These are phyloP conservation scores for Fomitopsis palustris DNA, from an alignment of 1,284 basidiomycete genomes.

Conservation along the genomic window DNA sequence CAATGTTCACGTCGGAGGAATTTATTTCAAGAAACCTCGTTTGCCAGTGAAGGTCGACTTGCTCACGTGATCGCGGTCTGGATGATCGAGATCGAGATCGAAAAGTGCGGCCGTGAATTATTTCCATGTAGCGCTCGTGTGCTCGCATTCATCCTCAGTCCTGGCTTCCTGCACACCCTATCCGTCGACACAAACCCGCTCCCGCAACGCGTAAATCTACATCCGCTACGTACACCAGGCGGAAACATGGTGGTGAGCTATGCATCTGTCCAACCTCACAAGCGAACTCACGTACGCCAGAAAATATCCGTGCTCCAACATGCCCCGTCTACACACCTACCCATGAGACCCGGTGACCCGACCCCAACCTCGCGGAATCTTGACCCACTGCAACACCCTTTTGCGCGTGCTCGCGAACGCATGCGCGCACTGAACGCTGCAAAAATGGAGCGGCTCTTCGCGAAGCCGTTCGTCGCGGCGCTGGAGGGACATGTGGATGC, in stretches of 20 bases:
- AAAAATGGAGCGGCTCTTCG: conserved; percentile 96
- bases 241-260: conserved; percentile 1
- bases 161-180: too few species aligned
- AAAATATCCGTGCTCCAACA: conserved; percentile 90
- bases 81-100: too few species aligned
- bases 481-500: conserved; percentile 95
- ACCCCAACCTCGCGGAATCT: conserved; percentile 90
- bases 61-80: too few species aligned
- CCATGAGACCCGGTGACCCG: conserved; percentile 71
- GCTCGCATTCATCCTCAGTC: too few species aligned
- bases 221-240: too few species aligned
- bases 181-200: too few species aligned
- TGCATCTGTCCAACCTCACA: background rate
- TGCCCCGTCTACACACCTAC: conserved; percentile 74
- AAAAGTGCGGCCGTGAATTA: too few species aligned
- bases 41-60: too few species aligned
- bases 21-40: too few species aligned
- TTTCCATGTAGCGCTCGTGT: too few species aligned
- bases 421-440: conserved; percentile 92
- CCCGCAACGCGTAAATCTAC: too few species aligned
- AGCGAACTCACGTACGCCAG: conserved; percentile 33
- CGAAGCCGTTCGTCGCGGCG: conserved; percentile 91
- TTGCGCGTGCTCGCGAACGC: conserved; percentile 89
- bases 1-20: too few species aligned
- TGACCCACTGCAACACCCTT: conserved; percentile 92